A percentile compares a stretch with the other conserved stretches of the same genome.
These are phyloP conservation scores for Petunia secreta DNA, from an alignment of 257 asterid genomes.

Conservation along the genomic window DNA sequence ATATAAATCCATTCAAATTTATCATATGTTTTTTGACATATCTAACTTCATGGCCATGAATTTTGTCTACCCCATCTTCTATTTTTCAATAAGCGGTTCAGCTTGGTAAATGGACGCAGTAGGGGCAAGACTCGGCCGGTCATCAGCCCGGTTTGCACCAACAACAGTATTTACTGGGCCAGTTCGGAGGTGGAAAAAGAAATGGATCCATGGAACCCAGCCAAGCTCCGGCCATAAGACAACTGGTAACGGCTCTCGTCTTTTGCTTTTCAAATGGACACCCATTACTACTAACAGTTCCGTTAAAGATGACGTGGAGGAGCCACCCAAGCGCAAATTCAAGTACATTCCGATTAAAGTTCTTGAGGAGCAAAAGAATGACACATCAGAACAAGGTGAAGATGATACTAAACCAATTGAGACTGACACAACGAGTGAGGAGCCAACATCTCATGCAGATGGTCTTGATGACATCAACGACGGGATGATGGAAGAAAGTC, in stretches of 20 bases:
- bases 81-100: too few relatives aligned
- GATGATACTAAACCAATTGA: too few relatives aligned
- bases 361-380: too few relatives aligned
- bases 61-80: too few relatives aligned
- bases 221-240: conserved; percentile 32
- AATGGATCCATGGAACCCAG: conserved; percentile 61
- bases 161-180: conserved; percentile 90
- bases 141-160: conserved; percentile 88
- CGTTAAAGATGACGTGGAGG: conserved; percentile 53
- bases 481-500: too few relatives aligned
- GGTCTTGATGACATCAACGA: too few relatives aligned
- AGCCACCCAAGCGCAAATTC: conserved; percentile 71
- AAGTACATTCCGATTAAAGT: conserved; percentile 99
- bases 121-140: conserved; percentile 86
- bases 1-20: too few relatives aligned
- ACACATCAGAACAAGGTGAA: too few relatives aligned
- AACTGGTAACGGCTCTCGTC: conserved; percentile 58
- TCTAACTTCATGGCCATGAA: too few relatives aligned
- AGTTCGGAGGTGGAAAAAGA: conserved; percentile 85
- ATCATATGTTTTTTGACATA: too few relatives aligned
- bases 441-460: too few relatives aligned
- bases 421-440: too few relatives aligned
- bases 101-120: conserved; percentile 83
- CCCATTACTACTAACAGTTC: conserved; percentile 50
- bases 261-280: conserved; percentile 80